phyloP scores from a whole-genome alignment of 2,329 filamentous ascomycete species.

The Lachnellula occidentalis region DNA sequence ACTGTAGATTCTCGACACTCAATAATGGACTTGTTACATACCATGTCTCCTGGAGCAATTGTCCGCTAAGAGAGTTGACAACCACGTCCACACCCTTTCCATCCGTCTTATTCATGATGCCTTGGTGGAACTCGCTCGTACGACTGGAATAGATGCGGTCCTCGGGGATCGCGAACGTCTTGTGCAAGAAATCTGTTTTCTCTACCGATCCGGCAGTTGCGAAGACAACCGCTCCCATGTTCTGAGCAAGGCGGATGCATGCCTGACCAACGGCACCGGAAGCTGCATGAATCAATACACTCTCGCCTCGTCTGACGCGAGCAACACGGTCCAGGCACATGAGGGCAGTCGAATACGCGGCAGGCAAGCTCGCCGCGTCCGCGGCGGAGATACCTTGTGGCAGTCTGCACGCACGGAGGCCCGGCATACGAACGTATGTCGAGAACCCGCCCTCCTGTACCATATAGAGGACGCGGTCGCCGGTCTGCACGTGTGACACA shows the following conservation, averaged over 20 bases:
- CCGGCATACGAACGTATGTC: neutral
- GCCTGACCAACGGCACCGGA: neutral
- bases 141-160: neutral
- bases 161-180: neutral
- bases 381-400: neutral
- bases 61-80: slow-evolving; percentile 10
- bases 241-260: neutral
- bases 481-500: neutral
- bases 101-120: neutral
- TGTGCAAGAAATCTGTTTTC: neutral
- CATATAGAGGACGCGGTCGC: neutral
- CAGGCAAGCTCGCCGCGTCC: neutral
- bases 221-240: neutral
- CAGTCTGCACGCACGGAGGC: neutral
- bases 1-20: neutral
- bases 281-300: neutral
- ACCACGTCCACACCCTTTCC: neutral
- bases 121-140: too few relatives aligned
- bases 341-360: neutral
- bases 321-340: too few relatives aligned
- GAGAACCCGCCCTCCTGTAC: neutral
- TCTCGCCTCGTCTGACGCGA: neutral
- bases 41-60: slow-evolving; percentile 33
- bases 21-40: slow-evolving; percentile 1
- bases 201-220: neutral